A percentile compares a stretch with the other conserved stretches of the same genome.
Evolutionary conservation across 768 basidiomycete species (phyloP).

Genomic region (Cystofilobasidium ferigula): DNA sequence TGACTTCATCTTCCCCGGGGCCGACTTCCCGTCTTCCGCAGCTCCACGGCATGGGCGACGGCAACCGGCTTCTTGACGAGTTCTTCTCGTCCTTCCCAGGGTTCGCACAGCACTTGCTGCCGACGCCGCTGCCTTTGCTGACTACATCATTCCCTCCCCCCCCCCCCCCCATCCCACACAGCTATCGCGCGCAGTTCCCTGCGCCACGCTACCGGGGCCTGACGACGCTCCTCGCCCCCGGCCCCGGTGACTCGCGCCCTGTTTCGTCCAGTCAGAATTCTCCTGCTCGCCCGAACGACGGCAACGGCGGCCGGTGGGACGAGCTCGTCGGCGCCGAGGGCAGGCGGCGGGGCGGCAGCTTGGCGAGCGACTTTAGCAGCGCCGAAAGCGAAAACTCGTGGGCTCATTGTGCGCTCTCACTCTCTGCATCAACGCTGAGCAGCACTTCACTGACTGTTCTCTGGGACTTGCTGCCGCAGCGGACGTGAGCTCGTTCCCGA

Average conservation of each 20-base stretch:
- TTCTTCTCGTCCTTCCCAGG: constrained; percentile 21
- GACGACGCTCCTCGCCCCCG: constrained; percentile 14
- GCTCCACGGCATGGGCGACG: constrained; percentile 24
- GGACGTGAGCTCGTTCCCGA: constrained; percentile 24
- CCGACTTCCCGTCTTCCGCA: neutral
- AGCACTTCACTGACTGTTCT: too few species aligned
- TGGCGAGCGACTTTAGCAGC: constrained; percentile 4
- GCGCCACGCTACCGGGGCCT: constrained; percentile 19
- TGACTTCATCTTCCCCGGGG: constrained; percentile 2
- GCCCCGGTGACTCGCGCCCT: constrained; percentile 8
- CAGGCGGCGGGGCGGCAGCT: neutral
- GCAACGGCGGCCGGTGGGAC: too few species aligned
- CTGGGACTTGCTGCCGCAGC: too few species aligned
- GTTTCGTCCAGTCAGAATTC: too few species aligned
- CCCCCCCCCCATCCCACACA: neutral
- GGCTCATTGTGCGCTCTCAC: constrained; percentile 33
- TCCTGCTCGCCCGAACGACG: too few species aligned
- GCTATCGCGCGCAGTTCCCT: constrained; percentile 12
- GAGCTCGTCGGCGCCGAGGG: neutral
- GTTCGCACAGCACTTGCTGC: neutral
- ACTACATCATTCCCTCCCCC: neutral
- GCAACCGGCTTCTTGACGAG: constrained; percentile 17
- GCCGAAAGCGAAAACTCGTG: neutral
- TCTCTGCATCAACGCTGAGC: constrained; percentile 32
- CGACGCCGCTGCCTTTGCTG: neutral